These are phyloP conservation scores for Alternaria incomplexa DNA, from an alignment of 2,329 filamentous ascomycete species.

Conservation along the genomic window DNA sequence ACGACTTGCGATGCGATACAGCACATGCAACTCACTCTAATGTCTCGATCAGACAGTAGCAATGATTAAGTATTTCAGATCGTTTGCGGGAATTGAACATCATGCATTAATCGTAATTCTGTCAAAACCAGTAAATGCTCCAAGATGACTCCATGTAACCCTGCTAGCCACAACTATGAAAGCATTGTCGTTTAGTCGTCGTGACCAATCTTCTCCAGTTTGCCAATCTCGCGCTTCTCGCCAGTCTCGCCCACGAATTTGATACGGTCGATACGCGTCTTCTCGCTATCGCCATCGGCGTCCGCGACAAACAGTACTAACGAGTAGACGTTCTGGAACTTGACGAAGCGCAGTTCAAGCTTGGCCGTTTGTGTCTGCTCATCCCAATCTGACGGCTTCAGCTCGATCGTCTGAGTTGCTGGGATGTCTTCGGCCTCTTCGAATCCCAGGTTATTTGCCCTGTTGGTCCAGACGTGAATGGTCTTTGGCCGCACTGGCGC, in stretches of 20 bases:
- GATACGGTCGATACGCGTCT: slow-evolving; percentile 80
- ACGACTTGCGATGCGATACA: not conserved
- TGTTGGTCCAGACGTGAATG: slow-evolving; percentile 86
- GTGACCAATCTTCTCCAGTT: slow-evolving; percentile 92
- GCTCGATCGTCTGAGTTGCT: slow-evolving; percentile 78
- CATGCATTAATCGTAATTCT: not conserved
- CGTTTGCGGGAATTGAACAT: not conserved
- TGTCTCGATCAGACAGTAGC: not conserved
- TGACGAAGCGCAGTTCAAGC: slow-evolving; percentile 81
- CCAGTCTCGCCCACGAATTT: slow-evolving; percentile 86
- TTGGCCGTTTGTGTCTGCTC: slow-evolving; percentile 57
- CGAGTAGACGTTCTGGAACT: slow-evolving; percentile 93
- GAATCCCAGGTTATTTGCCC: slow-evolving; percentile 88
- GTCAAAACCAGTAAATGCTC: not conserved
- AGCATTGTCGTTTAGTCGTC: slow-evolving; percentile 49
- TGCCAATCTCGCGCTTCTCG: slow-evolving; percentile 90
- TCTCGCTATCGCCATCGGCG: slow-evolving; percentile 79
- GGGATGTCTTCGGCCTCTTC: slow-evolving; percentile 89
- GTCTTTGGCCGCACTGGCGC: slow-evolving; percentile 80
- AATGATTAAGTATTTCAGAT: not conserved
- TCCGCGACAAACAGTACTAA: slow-evolving; percentile 88
- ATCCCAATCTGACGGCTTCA: slow-evolving; percentile 78
- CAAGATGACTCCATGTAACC: not conserved
- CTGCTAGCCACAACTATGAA: not conserved
- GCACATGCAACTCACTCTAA: not conserved